These are phyloP conservation scores for Grammothele lineata DNA, from an alignment of 768 basidiomycete genomes.

Conservation along the genomic window DNA sequence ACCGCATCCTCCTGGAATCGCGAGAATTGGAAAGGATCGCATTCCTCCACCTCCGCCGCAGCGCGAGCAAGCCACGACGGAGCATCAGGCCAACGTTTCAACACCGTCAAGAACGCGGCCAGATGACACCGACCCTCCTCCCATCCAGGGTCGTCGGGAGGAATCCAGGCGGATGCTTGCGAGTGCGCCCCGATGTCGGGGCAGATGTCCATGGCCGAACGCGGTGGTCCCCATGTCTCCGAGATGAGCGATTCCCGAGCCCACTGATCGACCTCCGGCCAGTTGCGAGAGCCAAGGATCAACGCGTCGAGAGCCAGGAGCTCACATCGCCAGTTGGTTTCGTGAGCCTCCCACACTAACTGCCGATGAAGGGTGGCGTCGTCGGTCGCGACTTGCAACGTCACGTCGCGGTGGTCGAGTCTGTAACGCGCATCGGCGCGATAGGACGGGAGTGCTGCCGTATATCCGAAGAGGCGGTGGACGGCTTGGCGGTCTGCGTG, in stretches of 20 bases:
- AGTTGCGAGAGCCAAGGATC: not conserved
- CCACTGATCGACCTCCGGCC: not conserved
- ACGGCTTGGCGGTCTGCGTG: too few species aligned
- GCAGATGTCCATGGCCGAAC: not conserved
- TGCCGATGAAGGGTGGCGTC: not conserved
- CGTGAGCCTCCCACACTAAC: slow-evolving; percentile 1
- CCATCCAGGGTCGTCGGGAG: not conserved
- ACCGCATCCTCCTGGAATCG: not conserved
- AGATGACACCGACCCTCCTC: not conserved
- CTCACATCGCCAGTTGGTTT: slow-evolving; percentile 1
- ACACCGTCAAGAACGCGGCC: not conserved
- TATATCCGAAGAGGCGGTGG: not conserved
- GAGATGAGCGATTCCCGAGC: not conserved
- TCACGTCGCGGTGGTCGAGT: not conserved
- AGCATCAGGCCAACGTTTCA: not conserved
- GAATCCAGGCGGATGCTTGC: too few species aligned
- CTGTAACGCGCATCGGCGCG: not conserved
- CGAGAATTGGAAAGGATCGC: too few species aligned
- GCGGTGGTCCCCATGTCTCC: not conserved
- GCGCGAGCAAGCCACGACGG: not conserved
- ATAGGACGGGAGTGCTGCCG: not conserved
- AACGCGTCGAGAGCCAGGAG: not conserved
- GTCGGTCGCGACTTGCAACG: not conserved
- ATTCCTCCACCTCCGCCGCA: too few species aligned
- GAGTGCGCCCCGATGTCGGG: not conserved